Base-by-base conservation (phyloP, 2,329 filamentous ascomycete genomes). In the Cladosporium austrohemisphaericum region DNA sequence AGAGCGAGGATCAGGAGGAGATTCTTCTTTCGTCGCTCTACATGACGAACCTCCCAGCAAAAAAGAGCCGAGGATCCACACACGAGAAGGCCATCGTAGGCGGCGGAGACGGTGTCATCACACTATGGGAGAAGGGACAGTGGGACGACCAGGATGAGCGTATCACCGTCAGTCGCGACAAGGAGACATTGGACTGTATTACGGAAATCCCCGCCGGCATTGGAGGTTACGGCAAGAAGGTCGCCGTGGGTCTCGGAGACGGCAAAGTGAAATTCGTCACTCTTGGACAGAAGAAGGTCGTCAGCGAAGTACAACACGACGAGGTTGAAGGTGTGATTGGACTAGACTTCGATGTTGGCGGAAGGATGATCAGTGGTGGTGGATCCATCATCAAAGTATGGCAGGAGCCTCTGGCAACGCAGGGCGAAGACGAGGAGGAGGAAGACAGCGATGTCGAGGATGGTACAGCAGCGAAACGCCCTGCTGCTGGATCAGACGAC, bases 91-190 rank as follows among this genome's bases (percentile, higher is more conserved):
- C 93, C 3, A 68, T 93, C 2, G 88, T 90, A 0, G 85, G 88
- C 28, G 88, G 88, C 20, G 84, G 81, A 14, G 85, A 81, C 33
- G 93, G 93, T 3, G 82, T 96, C 1, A 67, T 97, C 55, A 96
- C 91, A 4, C 72, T 97, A 5, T 98, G 93, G 91, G 92, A 98
- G 68, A 86, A 85, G 57, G 92, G 92, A 1, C 82, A 87, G 1
- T 97, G 93, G 92, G 91, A 95, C 62, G 92, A 97, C 66, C 89
- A 95, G 66, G 88, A 94, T 59, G 90, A 95, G 70, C 80, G 90
- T 45, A 86, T 96, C 60, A 81, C 86, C 41, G 81, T 96, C 7
- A 84, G 89, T 57, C 68, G 71, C 22, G 61, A 65, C 46, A 72
- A 71, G 18, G 90, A 94, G 66, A 88, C 86, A 52, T 71, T 96